These are phyloP conservation scores for Fusarium poae DNA, from an alignment of 2,329 filamentous ascomycete species.

Conservation along the genomic window DNA sequence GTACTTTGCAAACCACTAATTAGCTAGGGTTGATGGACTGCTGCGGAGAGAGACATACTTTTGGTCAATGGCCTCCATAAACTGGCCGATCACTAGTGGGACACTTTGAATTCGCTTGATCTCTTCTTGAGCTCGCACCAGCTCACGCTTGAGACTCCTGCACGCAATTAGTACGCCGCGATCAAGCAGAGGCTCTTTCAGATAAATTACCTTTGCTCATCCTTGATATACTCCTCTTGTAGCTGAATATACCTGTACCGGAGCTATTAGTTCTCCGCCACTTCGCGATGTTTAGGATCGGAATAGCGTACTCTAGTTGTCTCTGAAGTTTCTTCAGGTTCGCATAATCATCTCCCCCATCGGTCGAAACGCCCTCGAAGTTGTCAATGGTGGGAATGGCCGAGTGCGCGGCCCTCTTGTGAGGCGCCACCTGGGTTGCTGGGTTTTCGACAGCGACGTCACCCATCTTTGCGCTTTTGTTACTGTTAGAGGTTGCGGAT, in stretches of 20 bases:
- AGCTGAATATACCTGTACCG: constrained; percentile 85
- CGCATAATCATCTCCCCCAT: constrained; percentile 92
- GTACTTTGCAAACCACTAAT: constrained; percentile 70
- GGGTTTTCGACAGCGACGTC: constrained; percentile 89
- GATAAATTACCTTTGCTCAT: constrained; percentile 85
- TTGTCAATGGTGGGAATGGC: constrained; percentile 91
- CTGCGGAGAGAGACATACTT: constrained; percentile 72
- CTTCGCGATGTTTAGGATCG: constrained; percentile 5
- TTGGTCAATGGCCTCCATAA: constrained; percentile 99
- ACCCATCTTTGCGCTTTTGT: constrained; percentile 72
- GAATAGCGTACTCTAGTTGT: constrained; percentile 82
- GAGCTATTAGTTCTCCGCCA: constrained; percentile 37
- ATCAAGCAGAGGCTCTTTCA: neutral
- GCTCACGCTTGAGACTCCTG: constrained; percentile 95
- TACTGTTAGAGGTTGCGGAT: constrained; percentile 4
- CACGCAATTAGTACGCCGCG: constrained; percentile 33
- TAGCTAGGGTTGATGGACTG: constrained; percentile 13
- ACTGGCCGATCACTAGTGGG: constrained; percentile 96
- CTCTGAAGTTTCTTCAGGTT: constrained; percentile 96
- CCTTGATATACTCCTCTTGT: constrained; percentile 99
- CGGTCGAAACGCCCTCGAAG: constrained; percentile 84
- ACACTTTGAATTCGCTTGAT: constrained; percentile 99
- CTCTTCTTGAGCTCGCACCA: constrained; percentile 97
- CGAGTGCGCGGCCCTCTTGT: constrained; percentile 83
- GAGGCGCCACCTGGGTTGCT: constrained; percentile 77